These are phyloP conservation scores for Kodamaea derodonti DNA, from an alignment of 1,139 yeast genomes.

Conservation along the genomic window DNA sequence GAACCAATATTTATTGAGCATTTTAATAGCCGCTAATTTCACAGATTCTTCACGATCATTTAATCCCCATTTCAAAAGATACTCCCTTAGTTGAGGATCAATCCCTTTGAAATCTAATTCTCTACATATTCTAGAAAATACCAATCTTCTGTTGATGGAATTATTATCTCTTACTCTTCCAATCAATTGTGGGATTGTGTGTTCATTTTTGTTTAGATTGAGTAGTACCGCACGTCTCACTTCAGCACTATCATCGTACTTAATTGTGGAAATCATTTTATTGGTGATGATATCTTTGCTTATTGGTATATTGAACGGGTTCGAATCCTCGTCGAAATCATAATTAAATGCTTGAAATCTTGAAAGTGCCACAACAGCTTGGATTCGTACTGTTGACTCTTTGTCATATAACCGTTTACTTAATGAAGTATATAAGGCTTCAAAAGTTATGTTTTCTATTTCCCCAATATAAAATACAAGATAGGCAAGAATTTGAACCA, in stretches of 20 bases:
- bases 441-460: slow-evolving; percentile 69
- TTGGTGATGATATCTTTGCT: slow-evolving; percentile 35
- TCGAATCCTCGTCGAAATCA: slow-evolving; percentile 36
- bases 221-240: slow-evolving; percentile 82
- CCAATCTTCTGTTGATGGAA: slow-evolving; percentile 64
- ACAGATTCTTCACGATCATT: slow-evolving; percentile 81
- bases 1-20: slow-evolving; percentile 75
- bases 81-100: slow-evolving; percentile 58
- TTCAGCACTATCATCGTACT: slow-evolving; percentile 81
- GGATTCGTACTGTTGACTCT: slow-evolving; percentile 74
- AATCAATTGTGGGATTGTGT: slow-evolving; percentile 57
- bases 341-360: slow-evolving; percentile 60
- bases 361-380: slow-evolving; percentile 78
- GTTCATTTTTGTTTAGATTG: slow-evolving; percentile 55
- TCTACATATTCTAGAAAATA: slow-evolving; percentile 66
- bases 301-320: slow-evolving; percentile 16
- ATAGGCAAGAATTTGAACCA: slow-evolving; percentile 73
- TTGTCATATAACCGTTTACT: slow-evolving; percentile 68
- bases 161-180: slow-evolving; percentile 84
- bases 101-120: slow-evolving; percentile 65
- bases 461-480: slow-evolving; percentile 72
- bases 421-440: slow-evolving; percentile 58
- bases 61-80: slow-evolving; percentile 76
- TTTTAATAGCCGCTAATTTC: slow-evolving; percentile 62
- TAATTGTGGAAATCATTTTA: slow-evolving; percentile 52